These are phyloP conservation scores for Botryosphaeria dothidea DNA, from an alignment of 2,329 filamentous ascomycete species.

Conservation along the genomic window DNA sequence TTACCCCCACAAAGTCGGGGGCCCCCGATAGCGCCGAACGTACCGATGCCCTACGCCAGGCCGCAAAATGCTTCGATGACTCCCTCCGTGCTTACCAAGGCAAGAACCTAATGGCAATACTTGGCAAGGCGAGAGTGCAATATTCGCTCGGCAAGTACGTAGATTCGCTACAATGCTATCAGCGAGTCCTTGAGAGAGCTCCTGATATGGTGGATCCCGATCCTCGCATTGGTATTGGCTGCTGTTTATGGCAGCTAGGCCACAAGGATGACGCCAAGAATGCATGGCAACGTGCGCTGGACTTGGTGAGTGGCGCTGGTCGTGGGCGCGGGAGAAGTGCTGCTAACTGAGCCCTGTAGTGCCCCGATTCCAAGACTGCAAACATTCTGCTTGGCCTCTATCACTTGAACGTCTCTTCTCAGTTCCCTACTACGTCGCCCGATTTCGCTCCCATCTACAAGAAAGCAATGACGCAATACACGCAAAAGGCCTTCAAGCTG, in stretches of 20 bases:
- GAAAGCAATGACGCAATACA: slow-evolving; percentile 91
- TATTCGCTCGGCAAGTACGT: slow-evolving; percentile 85
- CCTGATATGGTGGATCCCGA: slow-evolving; percentile 90
- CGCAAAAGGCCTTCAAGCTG: slow-evolving; percentile 88
- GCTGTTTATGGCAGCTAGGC: slow-evolving; percentile 95
- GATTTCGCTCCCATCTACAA: slow-evolving; percentile 85
- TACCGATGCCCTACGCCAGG: slow-evolving; percentile 78
- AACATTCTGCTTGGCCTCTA: slow-evolving; percentile 89
- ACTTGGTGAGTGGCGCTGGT: slow-evolving; percentile 58
- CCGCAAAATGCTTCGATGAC: slow-evolving; percentile 93
- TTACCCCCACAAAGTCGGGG: slow-evolving; percentile 69
- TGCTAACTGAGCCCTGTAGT: slow-evolving; percentile 31
- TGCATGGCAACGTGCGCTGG: slow-evolving; percentile 86
- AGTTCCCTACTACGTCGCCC: slow-evolving; percentile 78
- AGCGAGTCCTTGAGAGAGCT: slow-evolving; percentile 82
- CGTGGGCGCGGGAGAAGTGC: neutral
- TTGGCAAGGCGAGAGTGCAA: slow-evolving; percentile 84
- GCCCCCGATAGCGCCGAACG: slow-evolving; percentile 68
- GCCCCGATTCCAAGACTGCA: slow-evolving; percentile 82
- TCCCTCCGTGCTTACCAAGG: slow-evolving; percentile 80
- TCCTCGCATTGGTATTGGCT: slow-evolving; percentile 92
- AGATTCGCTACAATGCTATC: slow-evolving; percentile 81
- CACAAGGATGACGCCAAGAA: slow-evolving; percentile 89
- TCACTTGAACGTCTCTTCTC: slow-evolving; percentile 83
- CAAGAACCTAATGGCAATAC: slow-evolving; percentile 86